Evolutionary conservation across 352 stramenopile species (phyloP), one percentile per base, ranked within the genome.

Genomic region (Phytophthora boehmeriae): DNA sequence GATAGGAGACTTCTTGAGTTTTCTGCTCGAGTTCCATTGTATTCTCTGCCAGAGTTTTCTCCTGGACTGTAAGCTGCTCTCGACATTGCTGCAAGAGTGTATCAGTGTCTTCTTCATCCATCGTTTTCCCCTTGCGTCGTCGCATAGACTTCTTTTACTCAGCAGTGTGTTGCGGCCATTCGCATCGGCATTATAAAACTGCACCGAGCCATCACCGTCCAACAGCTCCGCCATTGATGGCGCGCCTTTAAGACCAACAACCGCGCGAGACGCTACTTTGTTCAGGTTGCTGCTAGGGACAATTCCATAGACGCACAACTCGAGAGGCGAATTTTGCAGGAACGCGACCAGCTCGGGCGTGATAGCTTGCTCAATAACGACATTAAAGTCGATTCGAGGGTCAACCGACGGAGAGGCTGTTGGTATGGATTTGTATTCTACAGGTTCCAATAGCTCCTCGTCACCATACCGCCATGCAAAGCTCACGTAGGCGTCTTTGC

Each of bases 251-350:
- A 71, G 36, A 30, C 83, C 66, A 0, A 89, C 66, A 0, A 89
- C 58, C 8, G 65, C 74, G 16, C 64, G 77, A 10, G 81, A 88
- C 5, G 77, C 76, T n/a, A 91, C 68, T 52, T 86, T 87, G 66
- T 87, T 91, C 14, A 91, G 42, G 39, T 89, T 89, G 47, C 71
- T 93, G 47, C 81, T 93, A 4, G 84, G 84, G 4, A 91, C 84
- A 49, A 90, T 93, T 2, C 84, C 81, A 39, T 74, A 91, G 5
- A 91, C 68, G 6, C 60, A 54, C 17, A 93, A 59, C 48, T 89
- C 78, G 13, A 93, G 44, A n/a, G 84, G 82, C 19, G 64, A 72
- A 14, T 42, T 75, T 38, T 67, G 43, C 20, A 92, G 54, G 46
- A 68, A 78, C 2, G 52, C 41, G 3, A 92, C 59, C 25, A 93